Percentiles rank a stretch among this genome's conserved stretches.
Conservation (phyloP, 2,329 filamentous ascomycete species). For the Nannizziopsis barbatae region DNA sequence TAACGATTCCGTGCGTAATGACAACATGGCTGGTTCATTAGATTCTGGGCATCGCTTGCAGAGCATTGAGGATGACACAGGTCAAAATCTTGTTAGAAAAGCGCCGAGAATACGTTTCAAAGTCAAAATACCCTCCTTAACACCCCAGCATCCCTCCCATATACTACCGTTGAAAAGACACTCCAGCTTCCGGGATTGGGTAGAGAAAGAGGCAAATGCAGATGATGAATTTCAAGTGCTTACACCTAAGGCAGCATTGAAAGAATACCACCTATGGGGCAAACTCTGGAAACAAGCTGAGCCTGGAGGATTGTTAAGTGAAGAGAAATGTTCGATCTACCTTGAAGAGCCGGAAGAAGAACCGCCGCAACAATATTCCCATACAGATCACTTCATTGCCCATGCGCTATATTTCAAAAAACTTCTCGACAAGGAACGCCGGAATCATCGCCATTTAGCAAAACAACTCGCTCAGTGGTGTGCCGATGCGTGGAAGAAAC, state of each 20-base stretch:
- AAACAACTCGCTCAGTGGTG: constrained; percentile 58
- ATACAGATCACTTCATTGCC: constrained; percentile 70
- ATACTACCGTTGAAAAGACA: constrained; percentile 37
- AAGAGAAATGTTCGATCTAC: constrained; percentile 59
- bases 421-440: constrained; percentile 67
- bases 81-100: constrained; percentile 18
- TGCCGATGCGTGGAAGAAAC: constrained; percentile 33
- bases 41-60: not conserved
- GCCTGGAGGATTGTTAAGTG: constrained; percentile 63
- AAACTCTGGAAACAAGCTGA: constrained; percentile 62
- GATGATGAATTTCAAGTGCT: constrained; percentile 34
- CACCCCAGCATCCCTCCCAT: constrained; percentile 43
- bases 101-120: constrained; percentile 36
- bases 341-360: constrained; percentile 63
- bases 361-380: constrained; percentile 69
- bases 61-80: not conserved
- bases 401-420: constrained; percentile 72
- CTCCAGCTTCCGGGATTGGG: constrained; percentile 53
- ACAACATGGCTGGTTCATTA: constrained; percentile 3
- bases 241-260: constrained; percentile 51
- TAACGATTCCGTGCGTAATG: not conserved
- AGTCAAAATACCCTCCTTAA: constrained; percentile 41
- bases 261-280: constrained; percentile 59
- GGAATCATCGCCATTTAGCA: constrained; percentile 62
- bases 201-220: constrained; percentile 40